Evolutionary conservation across 306 rosid species (phyloP).

Genomic region (Acacia melanoxylon): DNA sequence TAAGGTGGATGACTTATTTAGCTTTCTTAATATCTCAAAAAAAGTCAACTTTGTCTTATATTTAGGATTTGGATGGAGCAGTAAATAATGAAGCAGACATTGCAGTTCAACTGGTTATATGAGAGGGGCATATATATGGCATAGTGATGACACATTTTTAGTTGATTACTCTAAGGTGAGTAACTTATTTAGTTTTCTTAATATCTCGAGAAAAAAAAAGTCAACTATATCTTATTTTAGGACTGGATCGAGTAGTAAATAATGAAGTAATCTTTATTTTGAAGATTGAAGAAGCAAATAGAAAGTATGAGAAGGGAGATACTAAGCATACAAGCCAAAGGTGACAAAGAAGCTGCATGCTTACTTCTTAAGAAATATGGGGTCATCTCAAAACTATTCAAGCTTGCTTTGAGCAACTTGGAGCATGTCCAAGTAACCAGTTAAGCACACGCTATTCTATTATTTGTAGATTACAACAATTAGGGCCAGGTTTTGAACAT

Average conservation of each 20-base stretch:
- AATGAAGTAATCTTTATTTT: conserved; percentile 6
- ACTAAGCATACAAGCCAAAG: conserved; percentile 85
- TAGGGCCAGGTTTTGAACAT: no score
- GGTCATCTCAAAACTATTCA: conserved; percentile 58
- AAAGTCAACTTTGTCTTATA: no score
- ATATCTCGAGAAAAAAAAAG: no score
- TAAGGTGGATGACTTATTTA: conserved; percentile 49
- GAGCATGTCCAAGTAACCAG: conserved; percentile 68
- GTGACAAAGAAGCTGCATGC: conserved; percentile 78
- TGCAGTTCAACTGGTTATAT: conserved; percentile 89
- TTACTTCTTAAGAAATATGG: conserved; percentile 68
- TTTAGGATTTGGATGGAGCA: accelerated
- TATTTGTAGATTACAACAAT: background rate
- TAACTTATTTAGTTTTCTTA: no score
- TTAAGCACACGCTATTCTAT: background rate
- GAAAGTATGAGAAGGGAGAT: conserved; percentile 85
- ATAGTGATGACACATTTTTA: conserved; percentile 62
- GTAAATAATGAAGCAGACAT: conserved; percentile 29
- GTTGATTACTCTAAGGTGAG: conserved; percentile 83
- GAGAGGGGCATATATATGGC: conserved; percentile 75
- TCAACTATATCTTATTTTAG: no score
- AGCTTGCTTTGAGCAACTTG: conserved; percentile 63
- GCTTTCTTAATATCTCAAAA: no score
- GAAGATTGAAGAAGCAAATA: conserved; percentile 77
- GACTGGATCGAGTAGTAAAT: background rate